These are phyloP conservation scores for Ensete glaucum DNA, from an alignment of 176 grass and related monocot genomes.

Conservation along the genomic window DNA sequence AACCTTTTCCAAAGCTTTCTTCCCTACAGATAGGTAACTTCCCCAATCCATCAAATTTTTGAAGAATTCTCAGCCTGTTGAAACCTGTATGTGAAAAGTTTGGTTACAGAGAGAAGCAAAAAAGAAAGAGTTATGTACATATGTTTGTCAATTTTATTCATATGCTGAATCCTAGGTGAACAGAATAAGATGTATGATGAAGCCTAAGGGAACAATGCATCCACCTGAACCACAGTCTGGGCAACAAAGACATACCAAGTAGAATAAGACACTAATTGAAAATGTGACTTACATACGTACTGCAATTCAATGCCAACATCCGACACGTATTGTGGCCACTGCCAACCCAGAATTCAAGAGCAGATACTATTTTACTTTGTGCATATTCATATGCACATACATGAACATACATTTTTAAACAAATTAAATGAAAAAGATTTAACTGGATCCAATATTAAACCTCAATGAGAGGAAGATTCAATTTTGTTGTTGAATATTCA, in stretches of 20 bases:
- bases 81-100: slow-evolving; percentile 45
- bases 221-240: background rate
- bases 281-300: background rate
- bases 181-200: background rate
- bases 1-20: slow-evolving; percentile 90
- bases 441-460: slow-evolving; percentile 22
- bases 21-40: slow-evolving; percentile 81
- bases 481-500: slow-evolving; percentile 57
- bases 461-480: slow-evolving; percentile 88
- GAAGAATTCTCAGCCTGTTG: slow-evolving; percentile 94
- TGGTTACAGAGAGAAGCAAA: background rate
- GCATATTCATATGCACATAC: background rate
- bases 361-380: background rate
- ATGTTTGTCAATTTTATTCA: no score
- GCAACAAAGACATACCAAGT: no score
- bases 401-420: background rate
- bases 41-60: slow-evolving; percentile 83
- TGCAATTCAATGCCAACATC: background rate
- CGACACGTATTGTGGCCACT: no score
- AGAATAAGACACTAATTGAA: no score
- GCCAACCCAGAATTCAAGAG: background rate
- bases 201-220: background rate
- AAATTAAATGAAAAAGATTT: background rate
- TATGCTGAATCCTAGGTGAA: no score
- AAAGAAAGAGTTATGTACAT: background rate